Evolutionary conservation across 169 alveolate genomes (phyloP), one percentile per base, ranked within the genome.

Genomic region (Miamiensis avidus): DNA sequence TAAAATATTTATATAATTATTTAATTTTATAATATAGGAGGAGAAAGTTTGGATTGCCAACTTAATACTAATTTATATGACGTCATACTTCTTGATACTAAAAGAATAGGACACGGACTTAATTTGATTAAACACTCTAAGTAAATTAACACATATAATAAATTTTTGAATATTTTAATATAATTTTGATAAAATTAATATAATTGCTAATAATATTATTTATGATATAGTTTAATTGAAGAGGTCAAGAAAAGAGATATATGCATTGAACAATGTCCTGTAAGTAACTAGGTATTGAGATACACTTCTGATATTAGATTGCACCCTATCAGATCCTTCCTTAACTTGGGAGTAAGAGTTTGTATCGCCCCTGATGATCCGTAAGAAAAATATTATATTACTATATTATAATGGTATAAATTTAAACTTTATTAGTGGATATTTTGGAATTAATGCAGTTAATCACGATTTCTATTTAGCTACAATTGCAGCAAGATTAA

Each of bases 61-160:
- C 78, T 84, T 65, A 78, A 81, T 29, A 79, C 77, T 0, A 91
- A 91, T 74, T 1, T 91, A 25, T 76, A 75, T 73, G 95, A 91
- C 82, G 95, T 91, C 20, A 29, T 91, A 6, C 28, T 85, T 6
- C 28, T 91, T 4, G 91, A 91, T 20, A 78, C 91, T 74, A 91
- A 91, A 81, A 82, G 95, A 78, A 88, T 91, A 16, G 95, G 95
- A 0, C 95, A 91, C 49, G 95, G 95, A 34, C 69, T 88, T 65
- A 83, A 74, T 30, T 34, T 88, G 25, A 49, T 78, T 34, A n/a
- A 75, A 64, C 93, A 91, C 84, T 92, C 95, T 16, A 74, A 76
- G 69, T 49, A 49, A 49, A 11, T n/a, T n/a, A n/a, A n/a, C n/a
- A n/a, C 4, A 49, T 49, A 49, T 11, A 49, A 49, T 49, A 49